Evolutionary conservation across 1,139 yeast genomes (phyloP).

Genomic region (Hemisphaericaspora xylofermentans): DNA sequence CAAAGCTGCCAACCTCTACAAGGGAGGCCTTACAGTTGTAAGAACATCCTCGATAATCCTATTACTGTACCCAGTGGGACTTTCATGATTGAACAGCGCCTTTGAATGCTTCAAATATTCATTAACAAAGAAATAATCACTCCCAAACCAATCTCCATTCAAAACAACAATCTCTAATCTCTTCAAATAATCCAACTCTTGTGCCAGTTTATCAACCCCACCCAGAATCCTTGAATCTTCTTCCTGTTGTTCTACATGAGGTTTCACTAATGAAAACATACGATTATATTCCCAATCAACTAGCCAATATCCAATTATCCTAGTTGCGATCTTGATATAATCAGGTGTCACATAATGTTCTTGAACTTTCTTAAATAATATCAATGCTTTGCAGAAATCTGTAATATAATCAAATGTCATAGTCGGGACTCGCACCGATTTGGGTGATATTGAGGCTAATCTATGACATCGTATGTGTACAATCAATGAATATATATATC

Average conservation of each 20-base stretch:
- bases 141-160: conserved; percentile 50
- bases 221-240: conserved; percentile 9
- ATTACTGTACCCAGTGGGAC: conserved; percentile 38
- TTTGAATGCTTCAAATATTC: conserved; percentile 26
- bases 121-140: conserved; percentile 40
- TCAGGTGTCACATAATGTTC: conserved; percentile 39
- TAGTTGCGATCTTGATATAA: conserved; percentile 37
- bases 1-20: conserved; percentile 20
- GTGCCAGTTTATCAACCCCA: neutral
- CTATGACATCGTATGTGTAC: conserved; percentile 43
- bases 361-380: conserved; percentile 24
- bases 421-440: conserved; percentile 36
- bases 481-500: conserved; percentile 40
- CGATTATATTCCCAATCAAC: conserved; percentile 43
- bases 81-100: conserved; percentile 20
- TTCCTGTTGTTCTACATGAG: conserved; percentile 6
- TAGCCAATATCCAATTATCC: conserved; percentile 48
- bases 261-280: conserved; percentile 14
- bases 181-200: conserved; percentile 15
- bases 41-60: conserved; percentile 40
- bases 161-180: conserved; percentile 33
- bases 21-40: conserved; percentile 38
- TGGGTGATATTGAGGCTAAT: conserved; percentile 39
- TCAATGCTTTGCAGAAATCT: conserved; percentile 29
- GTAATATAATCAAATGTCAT: conserved; percentile 29